Conservation (phyloP, 2,329 filamentous ascomycete species). For the Fusarium goolgardi region DNA sequence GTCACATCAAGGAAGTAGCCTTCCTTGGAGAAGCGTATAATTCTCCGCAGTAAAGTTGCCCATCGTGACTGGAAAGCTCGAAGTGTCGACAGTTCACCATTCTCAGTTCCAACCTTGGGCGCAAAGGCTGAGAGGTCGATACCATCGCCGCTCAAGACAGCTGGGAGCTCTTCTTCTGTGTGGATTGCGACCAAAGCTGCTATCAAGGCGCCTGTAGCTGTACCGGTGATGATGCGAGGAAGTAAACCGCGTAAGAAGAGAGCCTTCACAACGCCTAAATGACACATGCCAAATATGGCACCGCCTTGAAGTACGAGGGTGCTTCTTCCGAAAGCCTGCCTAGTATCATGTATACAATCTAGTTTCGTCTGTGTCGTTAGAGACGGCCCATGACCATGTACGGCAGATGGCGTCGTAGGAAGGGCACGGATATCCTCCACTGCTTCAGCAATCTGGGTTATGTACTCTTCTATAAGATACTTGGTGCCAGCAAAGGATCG, state of each 20-base stretch:
- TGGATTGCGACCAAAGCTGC: slow-evolving; percentile 89
- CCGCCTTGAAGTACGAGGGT: slow-evolving; percentile 90
- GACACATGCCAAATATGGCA: slow-evolving; percentile 90
- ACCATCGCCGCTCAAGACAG: slow-evolving; percentile 79
- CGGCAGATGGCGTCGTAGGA: slow-evolving; percentile 63
- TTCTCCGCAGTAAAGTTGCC: slow-evolving; percentile 73
- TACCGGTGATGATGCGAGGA: slow-evolving; percentile 91
- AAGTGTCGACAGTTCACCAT: slow-evolving; percentile 49
- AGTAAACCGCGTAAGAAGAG: slow-evolving; percentile 82
- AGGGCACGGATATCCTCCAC: slow-evolving; percentile 79
- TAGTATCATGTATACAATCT: slow-evolving; percentile 86
- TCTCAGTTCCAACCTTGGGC: slow-evolving; percentile 49
- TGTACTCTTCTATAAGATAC: slow-evolving; percentile 89
- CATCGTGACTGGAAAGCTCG: slow-evolving; percentile 58
- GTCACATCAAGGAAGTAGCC: slow-evolving; percentile 87
- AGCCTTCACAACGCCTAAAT: slow-evolving; percentile 90
- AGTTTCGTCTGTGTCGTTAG: slow-evolving; percentile 82
- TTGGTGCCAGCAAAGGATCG: slow-evolving; percentile 90
- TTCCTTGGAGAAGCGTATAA: slow-evolving; percentile 76
- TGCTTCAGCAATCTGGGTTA: slow-evolving; percentile 83
- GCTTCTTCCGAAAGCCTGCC: slow-evolving; percentile 88
- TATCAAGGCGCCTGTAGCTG: slow-evolving; percentile 88
- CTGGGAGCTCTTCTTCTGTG: slow-evolving; percentile 84
- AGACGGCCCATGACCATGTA: slow-evolving; percentile 53
- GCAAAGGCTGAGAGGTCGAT: slow-evolving; percentile 87